Base-by-base conservation (phyloP, 768 basidiomycete species). In the Mycena metata region DNA sequence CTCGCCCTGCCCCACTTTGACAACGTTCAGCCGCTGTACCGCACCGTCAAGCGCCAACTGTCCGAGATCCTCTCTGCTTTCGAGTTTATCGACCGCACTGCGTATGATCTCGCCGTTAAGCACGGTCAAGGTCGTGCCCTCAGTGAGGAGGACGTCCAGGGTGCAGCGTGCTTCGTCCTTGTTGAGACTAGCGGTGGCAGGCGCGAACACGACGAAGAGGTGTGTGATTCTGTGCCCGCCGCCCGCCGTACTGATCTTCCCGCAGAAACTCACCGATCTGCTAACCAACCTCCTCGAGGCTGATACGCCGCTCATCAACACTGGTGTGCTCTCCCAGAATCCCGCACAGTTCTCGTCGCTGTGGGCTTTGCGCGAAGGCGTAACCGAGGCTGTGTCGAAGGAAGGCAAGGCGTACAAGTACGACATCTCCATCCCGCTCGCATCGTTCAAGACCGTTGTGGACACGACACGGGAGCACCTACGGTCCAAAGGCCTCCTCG, bases 341-440 rank as follows among this genome's bases (percentile, higher is more conserved):
- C 91, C 95, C 23, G 88, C 91, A 0, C 97, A 99, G 77, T 95
- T 96, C 75, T 87, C 91, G 0, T 91, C 93, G 0, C 80, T 99
- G 2, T 99, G 98, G 98, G 89, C 90, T 0, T 83, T 98, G 21
- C 91, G 97, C 30, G 98, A 99, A 81, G 91, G 93, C 17, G 86
- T 99, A 26, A 89, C 98, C 2, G 98, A 99, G 78, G 94, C 96
- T 6, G 88, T 93, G 5, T 93, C 93, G 43, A 98, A 98, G 77
- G 91, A 95, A 77, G 98, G 98, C 47, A 96, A 95, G 73, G 90
- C 91, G 8, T 99, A 98, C 84, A 99, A 99, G 82, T 99, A 99
- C 76, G 96, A 98, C 74, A 88, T 99, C 50, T 96, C 94, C 13
- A 88, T 99, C 16, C 96, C 96, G 8, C 84, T 96, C 5, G 86